Conservation (phyloP, 352 stramenopile species). For the Phytophthora nicotianae region DNA sequence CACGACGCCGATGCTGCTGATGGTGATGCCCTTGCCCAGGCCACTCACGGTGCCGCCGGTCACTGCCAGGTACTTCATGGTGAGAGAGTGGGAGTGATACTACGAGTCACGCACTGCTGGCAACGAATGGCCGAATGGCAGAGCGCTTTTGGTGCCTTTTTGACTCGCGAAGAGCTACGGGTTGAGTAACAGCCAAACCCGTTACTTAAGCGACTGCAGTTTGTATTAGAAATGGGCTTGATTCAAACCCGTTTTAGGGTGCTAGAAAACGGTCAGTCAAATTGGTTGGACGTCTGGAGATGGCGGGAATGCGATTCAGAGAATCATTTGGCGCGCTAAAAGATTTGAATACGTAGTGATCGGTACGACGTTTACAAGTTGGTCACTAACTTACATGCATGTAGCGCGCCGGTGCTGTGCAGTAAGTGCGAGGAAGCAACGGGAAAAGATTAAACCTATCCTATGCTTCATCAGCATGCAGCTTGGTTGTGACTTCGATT, state of each 20-base stretch:
- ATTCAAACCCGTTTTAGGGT: background rate
- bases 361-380: background rate
- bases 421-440: too few species aligned
- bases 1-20: slow-evolving; percentile 97
- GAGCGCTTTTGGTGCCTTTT: slow-evolving; percentile 1
- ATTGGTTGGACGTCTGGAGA: slow-evolving; percentile 35
- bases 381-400: too few species aligned
- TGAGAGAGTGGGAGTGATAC: slow-evolving; percentile 2
- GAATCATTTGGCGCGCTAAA: slow-evolving; percentile 17
- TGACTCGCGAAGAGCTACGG: slow-evolving; percentile 35
- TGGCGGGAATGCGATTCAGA: slow-evolving; percentile 17
- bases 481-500: too few species aligned
- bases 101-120: slow-evolving; percentile 8
- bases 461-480: background rate
- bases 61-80: slow-evolving; percentile 98
- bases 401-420: too few species aligned
- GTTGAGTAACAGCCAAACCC: slow-evolving; percentile 1
- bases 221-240: slow-evolving; percentile 29
- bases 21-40: slow-evolving; percentile 99
- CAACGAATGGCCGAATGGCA: slow-evolving; percentile 33
- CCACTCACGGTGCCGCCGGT: slow-evolving; percentile 98
- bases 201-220: background rate
- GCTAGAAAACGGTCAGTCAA: slow-evolving; percentile 18
- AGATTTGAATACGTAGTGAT: slow-evolving; percentile 20
- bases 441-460: too few species aligned